Percentiles rank a stretch among this genome's conserved stretches.
These are phyloP conservation scores for Euphorbia schlechtendalii DNA, from an alignment of 441 rosid species.

Conservation along the genomic window DNA sequence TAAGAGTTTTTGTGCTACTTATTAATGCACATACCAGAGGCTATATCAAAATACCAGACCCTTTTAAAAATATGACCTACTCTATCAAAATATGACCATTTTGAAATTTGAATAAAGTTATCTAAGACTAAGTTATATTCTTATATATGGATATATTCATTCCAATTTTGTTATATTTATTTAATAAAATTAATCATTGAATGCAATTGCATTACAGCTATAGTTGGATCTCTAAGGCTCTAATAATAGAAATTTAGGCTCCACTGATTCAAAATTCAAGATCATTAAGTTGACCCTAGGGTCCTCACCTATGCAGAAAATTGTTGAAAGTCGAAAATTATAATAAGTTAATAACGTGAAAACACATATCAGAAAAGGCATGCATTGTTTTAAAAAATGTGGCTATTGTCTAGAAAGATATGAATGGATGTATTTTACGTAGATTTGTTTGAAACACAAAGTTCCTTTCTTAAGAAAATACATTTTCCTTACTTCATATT, in stretches of 20 bases:
- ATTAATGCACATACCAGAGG: too few relatives aligned
- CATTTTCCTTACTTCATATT: background rate
- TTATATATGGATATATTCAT: background rate
- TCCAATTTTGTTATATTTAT: background rate
- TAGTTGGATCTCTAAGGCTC: background rate
- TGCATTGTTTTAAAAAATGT: too few relatives aligned
- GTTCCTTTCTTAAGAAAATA: background rate
- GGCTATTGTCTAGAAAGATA: too few relatives aligned
- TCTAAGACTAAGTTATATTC: background rate
- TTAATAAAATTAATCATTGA: background rate
- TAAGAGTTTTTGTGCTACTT: too few relatives aligned
- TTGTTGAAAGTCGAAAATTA: too few relatives aligned
- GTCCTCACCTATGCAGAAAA: too few relatives aligned
- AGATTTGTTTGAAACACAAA: too few relatives aligned
- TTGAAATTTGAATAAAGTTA: background rate
- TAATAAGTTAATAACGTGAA: too few relatives aligned
- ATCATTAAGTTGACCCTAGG: background rate
- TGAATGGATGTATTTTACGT: too few relatives aligned
- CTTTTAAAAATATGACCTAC: too few relatives aligned
- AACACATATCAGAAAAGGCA: too few relatives aligned
- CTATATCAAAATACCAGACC: too few relatives aligned
- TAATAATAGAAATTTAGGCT: background rate
- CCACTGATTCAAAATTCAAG: background rate
- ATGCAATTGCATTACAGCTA: background rate
- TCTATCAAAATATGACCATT: background rate